A percentile compares a stretch with the other conserved stretches of the same genome.
These are phyloP conservation scores for Talaromyces verruculosus DNA, from an alignment of 2,329 filamentous ascomycete species.

Conservation along the genomic window DNA sequence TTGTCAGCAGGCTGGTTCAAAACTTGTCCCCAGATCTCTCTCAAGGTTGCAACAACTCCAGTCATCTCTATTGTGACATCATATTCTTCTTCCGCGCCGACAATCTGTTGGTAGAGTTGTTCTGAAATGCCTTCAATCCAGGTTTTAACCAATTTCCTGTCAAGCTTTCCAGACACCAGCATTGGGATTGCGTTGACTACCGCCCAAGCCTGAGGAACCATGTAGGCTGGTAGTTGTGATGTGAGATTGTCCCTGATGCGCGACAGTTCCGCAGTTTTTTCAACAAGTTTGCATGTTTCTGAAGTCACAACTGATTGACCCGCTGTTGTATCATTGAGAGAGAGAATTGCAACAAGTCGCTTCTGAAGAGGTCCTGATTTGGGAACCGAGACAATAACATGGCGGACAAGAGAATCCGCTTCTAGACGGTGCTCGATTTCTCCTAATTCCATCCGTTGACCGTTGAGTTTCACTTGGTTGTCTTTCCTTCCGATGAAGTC, in stretches of 20 bases:
- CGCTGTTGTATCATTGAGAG: background rate
- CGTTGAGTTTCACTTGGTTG: constrained; percentile 44
- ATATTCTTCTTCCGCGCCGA: constrained; percentile 24
- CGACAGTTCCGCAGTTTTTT: constrained; percentile 6
- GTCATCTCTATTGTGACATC: constrained; percentile 25
- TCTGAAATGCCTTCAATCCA: constrained; percentile 25
- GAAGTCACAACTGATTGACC: constrained; percentile 26
- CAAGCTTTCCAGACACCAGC: constrained; percentile 20
- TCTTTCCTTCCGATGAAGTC: constrained; percentile 37
- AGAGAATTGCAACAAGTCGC: constrained; percentile 20
- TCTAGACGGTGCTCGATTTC: constrained; percentile 43
- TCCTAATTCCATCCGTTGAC: constrained; percentile 46
- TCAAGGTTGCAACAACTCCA: constrained; percentile 27
- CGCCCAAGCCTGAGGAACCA: constrained; percentile 21
- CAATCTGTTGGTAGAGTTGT: constrained; percentile 37
- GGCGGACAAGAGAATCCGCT: constrained; percentile 42
- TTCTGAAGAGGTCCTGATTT: constrained; percentile 16
- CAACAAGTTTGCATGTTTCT: constrained; percentile 10
- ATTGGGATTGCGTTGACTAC: constrained; percentile 20
- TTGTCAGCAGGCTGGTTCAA: constrained; percentile 16
- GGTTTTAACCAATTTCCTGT: constrained; percentile 13
- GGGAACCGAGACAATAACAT: constrained; percentile 19
- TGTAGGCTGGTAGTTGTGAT: constrained; percentile 26
- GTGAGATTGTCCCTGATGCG: constrained; percentile 24
- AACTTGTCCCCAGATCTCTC: constrained; percentile 35